Evolutionary conservation across 345 rosid genomes (phyloP).

Genomic region (Bruguiera sexangula): DNA sequence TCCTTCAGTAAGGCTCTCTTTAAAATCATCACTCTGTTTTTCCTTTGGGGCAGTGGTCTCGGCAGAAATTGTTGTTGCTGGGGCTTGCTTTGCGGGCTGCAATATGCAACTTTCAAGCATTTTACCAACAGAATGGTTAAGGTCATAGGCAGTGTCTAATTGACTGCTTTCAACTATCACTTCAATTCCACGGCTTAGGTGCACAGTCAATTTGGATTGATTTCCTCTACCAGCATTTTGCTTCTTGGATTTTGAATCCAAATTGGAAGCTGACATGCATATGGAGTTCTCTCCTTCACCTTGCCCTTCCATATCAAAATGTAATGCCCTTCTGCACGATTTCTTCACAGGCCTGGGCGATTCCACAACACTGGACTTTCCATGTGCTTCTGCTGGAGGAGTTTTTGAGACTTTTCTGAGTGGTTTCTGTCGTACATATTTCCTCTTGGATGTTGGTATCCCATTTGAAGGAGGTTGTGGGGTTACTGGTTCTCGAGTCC

Average conservation of each 20-base stretch:
- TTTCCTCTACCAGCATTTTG: conserved; percentile 15
- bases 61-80: conserved; percentile 32
- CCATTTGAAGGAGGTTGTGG: conserved; percentile 4
- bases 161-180: conserved; percentile 31
- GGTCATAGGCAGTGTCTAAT: conserved; percentile 24
- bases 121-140: conserved; percentile 22
- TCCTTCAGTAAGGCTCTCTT: conserved; percentile 4
- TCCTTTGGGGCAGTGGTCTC: conserved; percentile 19
- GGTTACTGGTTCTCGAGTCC: conserved; percentile 7
- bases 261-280: conserved; percentile 5
- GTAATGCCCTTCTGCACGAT: conserved; percentile 24
- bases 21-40: conserved; percentile 1
- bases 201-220: conserved; percentile 25
- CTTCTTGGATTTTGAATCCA: conserved; percentile 20
- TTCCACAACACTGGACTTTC: conserved; percentile 30
- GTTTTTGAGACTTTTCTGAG: conserved; percentile 19
- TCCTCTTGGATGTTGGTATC: conserved; percentile 11
- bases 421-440: conserved; percentile 3
- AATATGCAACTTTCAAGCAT: conserved; percentile 19
- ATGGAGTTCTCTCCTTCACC: neutral
- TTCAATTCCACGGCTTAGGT: conserved; percentile 29
- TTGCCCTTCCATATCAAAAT: conserved; percentile 16
- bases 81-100: conserved; percentile 30
- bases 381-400: conserved; percentile 18
- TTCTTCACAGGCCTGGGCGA: conserved; percentile 12